Conservation (phyloP, 1,139 yeast species). For the Suhomyces ambrosiae region DNA sequence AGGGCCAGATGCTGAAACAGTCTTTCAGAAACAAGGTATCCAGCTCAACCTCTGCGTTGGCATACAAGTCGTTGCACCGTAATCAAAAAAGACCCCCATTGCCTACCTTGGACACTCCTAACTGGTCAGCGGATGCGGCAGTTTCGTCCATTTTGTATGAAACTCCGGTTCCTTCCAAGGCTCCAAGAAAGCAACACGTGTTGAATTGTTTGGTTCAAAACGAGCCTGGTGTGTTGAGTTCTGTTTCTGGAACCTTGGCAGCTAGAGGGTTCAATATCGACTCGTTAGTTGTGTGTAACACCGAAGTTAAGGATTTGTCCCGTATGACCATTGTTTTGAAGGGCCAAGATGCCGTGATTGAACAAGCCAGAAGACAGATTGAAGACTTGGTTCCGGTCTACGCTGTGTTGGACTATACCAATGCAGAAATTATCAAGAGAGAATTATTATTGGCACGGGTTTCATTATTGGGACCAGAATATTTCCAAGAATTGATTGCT, state of each 20-base stretch:
- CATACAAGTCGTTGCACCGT: slow-evolving; percentile 87
- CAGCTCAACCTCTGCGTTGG: slow-evolving; percentile 90
- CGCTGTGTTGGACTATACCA: slow-evolving; percentile 93
- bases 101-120: slow-evolving; percentile 93
- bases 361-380: slow-evolving; percentile 97
- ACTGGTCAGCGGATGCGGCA: slow-evolving; percentile 94
- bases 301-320: slow-evolving; percentile 92
- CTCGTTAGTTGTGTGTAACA: slow-evolving; percentile 92
- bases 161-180: slow-evolving; percentile 75
- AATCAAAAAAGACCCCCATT: slow-evolving; percentile 87
- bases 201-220: slow-evolving; percentile 96
- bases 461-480: slow-evolving; percentile 93
- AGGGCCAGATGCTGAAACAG: slow-evolving; percentile 11
- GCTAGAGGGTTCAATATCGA: slow-evolving; percentile 98
- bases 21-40: slow-evolving; percentile 31
- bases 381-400: slow-evolving; percentile 98
- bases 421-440: slow-evolving; percentile 86
- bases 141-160: slow-evolving; percentile 93
- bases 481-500: slow-evolving; percentile 90
- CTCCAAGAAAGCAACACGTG: slow-evolving; percentile 80
- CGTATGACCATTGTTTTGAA: slow-evolving; percentile 95
- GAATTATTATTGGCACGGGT: slow-evolving; percentile 90
- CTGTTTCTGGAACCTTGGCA: slow-evolving; percentile 93
- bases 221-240: slow-evolving; percentile 96
- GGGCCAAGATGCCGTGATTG: slow-evolving; percentile 95